Evolutionary conservation across 768 basidiomycete species (phyloP), one percentile per base, ranked within the genome.

Genomic region (Tulasnella sp.): DNA sequence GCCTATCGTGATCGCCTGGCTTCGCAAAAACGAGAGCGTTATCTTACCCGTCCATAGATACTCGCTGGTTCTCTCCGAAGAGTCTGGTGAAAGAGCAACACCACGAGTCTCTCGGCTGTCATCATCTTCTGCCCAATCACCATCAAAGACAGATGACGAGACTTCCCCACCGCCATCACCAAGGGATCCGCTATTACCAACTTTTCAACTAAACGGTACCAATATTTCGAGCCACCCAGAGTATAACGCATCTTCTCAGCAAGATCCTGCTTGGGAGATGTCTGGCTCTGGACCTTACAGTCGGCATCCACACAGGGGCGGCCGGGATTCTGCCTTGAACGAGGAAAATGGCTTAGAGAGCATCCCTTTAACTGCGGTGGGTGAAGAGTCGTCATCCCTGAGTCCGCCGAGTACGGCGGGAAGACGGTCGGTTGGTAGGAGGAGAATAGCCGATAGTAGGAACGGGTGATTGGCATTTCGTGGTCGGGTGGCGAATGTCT

Each of bases 1-100:
- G 69, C 69, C 69, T 44, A 70, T 70, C 47, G 69, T 44, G 12
- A 70, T 70, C 32, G 69, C 69, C 5, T 65, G 52, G 52, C 52
- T 59, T 14, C 52, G 52, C 52, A 59, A 59, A 29, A 59, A 59
- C 32, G 52, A 59, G 3, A 32, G 4, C 14, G 5, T 5, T 5
- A 6, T 59, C 5, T 29, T 59, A 26, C 52, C 52, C 11, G 29
- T 59, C 26, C 11, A 59, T 59, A n/a, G n/a, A n/a, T 59, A 59
- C 52, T 59, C 52, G 52, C 52, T 59, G 9, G 22, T 29, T 12
- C 52, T 11, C 52, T 59, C 26, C 52, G 52, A 59, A n/a, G n/a
- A n/a, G n/a, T n/a, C n/a, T n/a, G n/a, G 3, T 29, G 22, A 11
- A 29, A 59, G 9, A 5, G 3, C 19, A 22, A 59, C 26, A 32